These are phyloP conservation scores for Exophiala sp. DNA, from an alignment of 2,329 filamentous ascomycete species.

Conservation along the genomic window DNA sequence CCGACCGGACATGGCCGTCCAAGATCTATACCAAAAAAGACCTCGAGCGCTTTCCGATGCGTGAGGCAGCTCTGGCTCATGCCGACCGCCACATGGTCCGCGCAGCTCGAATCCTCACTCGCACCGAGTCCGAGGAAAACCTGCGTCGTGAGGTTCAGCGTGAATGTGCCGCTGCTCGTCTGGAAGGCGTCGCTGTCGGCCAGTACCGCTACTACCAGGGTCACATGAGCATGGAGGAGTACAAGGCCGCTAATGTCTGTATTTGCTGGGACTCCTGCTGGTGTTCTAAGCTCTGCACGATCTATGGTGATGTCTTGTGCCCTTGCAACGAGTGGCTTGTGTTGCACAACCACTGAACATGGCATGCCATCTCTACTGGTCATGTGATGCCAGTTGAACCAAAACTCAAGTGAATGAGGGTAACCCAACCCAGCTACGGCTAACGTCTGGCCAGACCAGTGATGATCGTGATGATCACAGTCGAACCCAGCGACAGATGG, in stretches of 20 bases:
- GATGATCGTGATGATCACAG: too few species aligned
- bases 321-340: constrained; percentile 22
- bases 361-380: too few species aligned
- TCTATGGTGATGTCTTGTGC: constrained; percentile 25
- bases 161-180: constrained; percentile 23
- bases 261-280: constrained; percentile 27
- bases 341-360: constrained; percentile 5
- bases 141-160: constrained; percentile 22
- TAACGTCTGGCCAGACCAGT: too few species aligned
- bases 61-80: constrained; percentile 7
- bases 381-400: too few species aligned
- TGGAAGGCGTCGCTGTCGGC: constrained; percentile 25
- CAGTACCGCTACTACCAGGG: constrained; percentile 27
- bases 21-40: constrained; percentile 14
- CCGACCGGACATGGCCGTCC: constrained; percentile 12
- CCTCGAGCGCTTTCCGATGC: constrained; percentile 11
- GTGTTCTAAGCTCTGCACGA: constrained; percentile 27
- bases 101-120: constrained; percentile 5
- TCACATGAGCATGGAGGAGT: constrained; percentile 27
- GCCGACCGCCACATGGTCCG: constrained; percentile 7
- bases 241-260: constrained; percentile 22
- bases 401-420: too few species aligned
- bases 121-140: constrained; percentile 11
- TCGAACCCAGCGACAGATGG: too few species aligned
- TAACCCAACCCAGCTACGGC: too few species aligned